These are phyloP conservation scores for Aspergillus quadrilineatus DNA, from an alignment of 2,329 filamentous ascomycete genomes.

Conservation along the genomic window DNA sequence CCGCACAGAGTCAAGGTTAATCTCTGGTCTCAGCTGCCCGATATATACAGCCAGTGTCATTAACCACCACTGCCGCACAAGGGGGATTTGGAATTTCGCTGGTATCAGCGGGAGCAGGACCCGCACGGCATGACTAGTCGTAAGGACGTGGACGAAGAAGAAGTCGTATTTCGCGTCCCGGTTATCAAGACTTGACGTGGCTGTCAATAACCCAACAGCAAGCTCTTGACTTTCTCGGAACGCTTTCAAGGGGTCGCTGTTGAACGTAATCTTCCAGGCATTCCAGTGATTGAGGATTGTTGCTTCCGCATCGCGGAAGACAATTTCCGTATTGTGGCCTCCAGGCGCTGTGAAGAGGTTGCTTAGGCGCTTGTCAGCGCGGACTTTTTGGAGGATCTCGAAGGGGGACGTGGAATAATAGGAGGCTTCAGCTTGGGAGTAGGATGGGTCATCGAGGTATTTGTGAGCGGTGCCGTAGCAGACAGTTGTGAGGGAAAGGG, in stretches of 20 bases:
- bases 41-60: conserved; percentile 77
- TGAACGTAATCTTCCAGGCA: conserved; percentile 64
- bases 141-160: conserved; percentile 77
- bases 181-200: conserved; percentile 36
- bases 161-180: conserved; percentile 66
- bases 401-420: conserved; percentile 63
- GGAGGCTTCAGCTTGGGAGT: conserved; percentile 61
- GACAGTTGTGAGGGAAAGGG: conserved; percentile 67
- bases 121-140: conserved; percentile 83
- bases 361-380: conserved; percentile 68
- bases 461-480: conserved; percentile 59
- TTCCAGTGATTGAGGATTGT: conserved; percentile 87
- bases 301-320: conserved; percentile 69
- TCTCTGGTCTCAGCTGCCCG: conserved; percentile 67
- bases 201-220: conserved; percentile 48
- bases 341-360: conserved; percentile 61
- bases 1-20: conserved; percentile 65
- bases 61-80: conserved; percentile 89
- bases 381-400: conserved; percentile 69
- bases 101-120: conserved; percentile 78
- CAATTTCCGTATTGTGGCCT: conserved; percentile 61
- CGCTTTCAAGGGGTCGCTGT: conserved; percentile 64
- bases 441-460: conserved; percentile 69
- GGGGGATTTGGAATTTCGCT: conserved; percentile 65
- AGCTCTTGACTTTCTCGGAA: conserved; percentile 68